Percentiles rank a stretch among this genome's conserved stretches.
phyloP scores from a whole-genome alignment of 257 asterid species.

The Plectranthus barbatus region DNA sequence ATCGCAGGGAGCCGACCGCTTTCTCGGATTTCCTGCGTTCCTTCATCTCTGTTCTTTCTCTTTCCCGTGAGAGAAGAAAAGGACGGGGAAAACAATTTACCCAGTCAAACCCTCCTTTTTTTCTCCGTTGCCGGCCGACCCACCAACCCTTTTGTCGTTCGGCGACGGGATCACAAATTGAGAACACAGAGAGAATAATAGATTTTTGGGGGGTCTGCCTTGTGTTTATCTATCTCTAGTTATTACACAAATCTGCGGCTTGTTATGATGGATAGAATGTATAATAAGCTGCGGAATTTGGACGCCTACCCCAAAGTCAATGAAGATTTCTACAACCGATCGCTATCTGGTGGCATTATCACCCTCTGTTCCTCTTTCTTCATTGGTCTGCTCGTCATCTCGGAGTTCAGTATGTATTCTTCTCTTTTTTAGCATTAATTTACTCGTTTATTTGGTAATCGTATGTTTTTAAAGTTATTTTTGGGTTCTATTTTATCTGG shows the following conservation, averaged over 20 bases:
- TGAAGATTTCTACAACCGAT: slow-evolving; percentile 93
- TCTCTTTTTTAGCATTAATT: background rate
- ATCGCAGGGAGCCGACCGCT: background rate
- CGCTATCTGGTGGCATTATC: slow-evolving; percentile 85
- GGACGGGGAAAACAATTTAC: slow-evolving; percentile 10
- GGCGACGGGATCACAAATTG: background rate
- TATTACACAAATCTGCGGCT: background rate
- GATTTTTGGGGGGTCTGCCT: slow-evolving; percentile 9
- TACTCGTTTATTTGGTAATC: background rate
- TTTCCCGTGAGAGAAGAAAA: background rate
- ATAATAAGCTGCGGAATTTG: slow-evolving; percentile 68
- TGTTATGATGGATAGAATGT: slow-evolving; percentile 40
- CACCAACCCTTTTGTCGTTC: background rate
- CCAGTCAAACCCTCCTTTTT: slow-evolving; percentile 27
- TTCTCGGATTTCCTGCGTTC: background rate
- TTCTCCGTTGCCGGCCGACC: slow-evolving; percentile 32
- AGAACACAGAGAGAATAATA: background rate
- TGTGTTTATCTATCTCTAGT: background rate
- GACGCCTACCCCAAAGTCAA: slow-evolving; percentile 93
- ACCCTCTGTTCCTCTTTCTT: slow-evolving; percentile 63
- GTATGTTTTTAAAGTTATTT: background rate
- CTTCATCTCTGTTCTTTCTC: background rate
- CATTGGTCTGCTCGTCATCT: slow-evolving; percentile 69
- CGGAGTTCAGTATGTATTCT: slow-evolving; percentile 71
- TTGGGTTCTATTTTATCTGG: slow-evolving; percentile 2